Evolutionary conservation across 2,329 filamentous ascomycete genomes (phyloP).

Genomic region (Colletotrichum truncatum): DNA sequence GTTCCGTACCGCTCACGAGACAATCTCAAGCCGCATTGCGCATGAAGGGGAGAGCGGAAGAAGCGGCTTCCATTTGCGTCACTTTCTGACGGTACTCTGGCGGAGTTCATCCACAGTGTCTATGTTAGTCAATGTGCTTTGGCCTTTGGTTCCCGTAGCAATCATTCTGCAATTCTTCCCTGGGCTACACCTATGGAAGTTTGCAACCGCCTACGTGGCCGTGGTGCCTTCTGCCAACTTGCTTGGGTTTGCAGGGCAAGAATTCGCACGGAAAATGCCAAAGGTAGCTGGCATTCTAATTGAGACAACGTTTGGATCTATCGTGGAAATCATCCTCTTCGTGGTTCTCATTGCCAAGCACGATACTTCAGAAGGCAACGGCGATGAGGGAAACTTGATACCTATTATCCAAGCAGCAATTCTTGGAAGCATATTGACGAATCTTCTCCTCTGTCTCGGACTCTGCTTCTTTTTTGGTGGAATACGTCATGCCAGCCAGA

Average conservation of each 20-base stretch:
- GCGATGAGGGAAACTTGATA: conserved; percentile 51
- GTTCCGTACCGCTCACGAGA: conserved; percentile 26
- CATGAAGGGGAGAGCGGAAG: conserved; percentile 56
- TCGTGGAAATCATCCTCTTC: conserved; percentile 76
- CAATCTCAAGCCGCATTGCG: conserved; percentile 21
- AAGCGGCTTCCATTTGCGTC: conserved; percentile 49
- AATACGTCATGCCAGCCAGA: conserved; percentile 64
- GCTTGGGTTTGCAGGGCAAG: conserved; percentile 61
- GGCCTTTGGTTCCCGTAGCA: conserved; percentile 57
- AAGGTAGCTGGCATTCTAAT: conserved; percentile 66
- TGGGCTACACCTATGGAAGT: conserved; percentile 51
- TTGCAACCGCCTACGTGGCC: conserved; percentile 57
- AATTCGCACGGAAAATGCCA: conserved; percentile 72
- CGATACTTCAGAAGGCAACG: conserved; percentile 32
- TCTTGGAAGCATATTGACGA: conserved; percentile 74
- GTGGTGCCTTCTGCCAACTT: conserved; percentile 60
- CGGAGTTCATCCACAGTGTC: conserved; percentile 53
- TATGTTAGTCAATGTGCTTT: conserved; percentile 56
- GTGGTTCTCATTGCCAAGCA: conserved; percentile 64
- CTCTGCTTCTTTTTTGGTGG: conserved; percentile 75
- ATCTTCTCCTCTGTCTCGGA: conserved; percentile 73
- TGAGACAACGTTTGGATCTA: conserved; percentile 64
- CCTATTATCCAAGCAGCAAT: conserved; percentile 75
- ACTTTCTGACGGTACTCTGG: conserved; percentile 53
- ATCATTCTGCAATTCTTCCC: conserved; percentile 49